phyloP scores from a whole-genome alignment of 1,139 yeast genomes.

The Blastobotrys arbuscula region DNA sequence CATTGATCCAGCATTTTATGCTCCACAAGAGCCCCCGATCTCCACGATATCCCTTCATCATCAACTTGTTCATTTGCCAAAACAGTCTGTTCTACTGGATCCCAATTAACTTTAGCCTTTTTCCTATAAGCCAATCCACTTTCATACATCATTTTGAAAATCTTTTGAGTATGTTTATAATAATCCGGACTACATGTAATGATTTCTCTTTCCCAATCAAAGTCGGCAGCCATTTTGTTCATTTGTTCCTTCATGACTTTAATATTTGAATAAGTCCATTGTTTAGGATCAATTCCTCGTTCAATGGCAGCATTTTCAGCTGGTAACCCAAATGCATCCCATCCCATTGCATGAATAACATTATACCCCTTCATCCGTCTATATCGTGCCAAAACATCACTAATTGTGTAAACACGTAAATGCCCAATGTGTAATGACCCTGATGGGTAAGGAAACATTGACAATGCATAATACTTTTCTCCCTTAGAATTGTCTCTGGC shows the following conservation, averaged over 20 bases:
- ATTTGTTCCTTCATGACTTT: slow-evolving; percentile 79
- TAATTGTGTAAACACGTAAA: slow-evolving; percentile 82
- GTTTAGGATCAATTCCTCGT: slow-evolving; percentile 67
- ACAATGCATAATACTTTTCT: slow-evolving; percentile 56
- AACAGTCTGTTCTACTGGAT: slow-evolving; percentile 90
- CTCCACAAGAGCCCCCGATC: slow-evolving; percentile 93
- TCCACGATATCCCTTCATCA: slow-evolving; percentile 84
- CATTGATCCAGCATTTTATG: slow-evolving; percentile 77
- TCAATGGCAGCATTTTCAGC: slow-evolving; percentile 98
- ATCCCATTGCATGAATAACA: slow-evolving; percentile 95
- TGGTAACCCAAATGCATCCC: slow-evolving; percentile 98
- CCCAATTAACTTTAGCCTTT: slow-evolving; percentile 93
- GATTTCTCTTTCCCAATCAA: slow-evolving; percentile 90
- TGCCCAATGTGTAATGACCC: slow-evolving; percentile 93
- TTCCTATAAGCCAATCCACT: slow-evolving; percentile 79
- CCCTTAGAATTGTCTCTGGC: slow-evolving; percentile 23
- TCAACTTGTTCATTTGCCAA: slow-evolving; percentile 97
- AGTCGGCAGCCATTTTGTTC: slow-evolving; percentile 71
- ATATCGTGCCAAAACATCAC: slow-evolving; percentile 77
- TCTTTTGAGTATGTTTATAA: slow-evolving; percentile 87
- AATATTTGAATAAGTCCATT: slow-evolving; percentile 79
- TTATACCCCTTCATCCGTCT: slow-evolving; percentile 68
- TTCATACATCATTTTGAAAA: slow-evolving; percentile 65
- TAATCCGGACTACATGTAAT: slow-evolving; percentile 86
- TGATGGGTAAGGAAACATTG: slow-evolving; percentile 97